These are phyloP conservation scores for slime mould (Dictyostelium discoideum) DNA, from an alignment of 78 protist genomes.

Conservation along the genomic window DNA sequence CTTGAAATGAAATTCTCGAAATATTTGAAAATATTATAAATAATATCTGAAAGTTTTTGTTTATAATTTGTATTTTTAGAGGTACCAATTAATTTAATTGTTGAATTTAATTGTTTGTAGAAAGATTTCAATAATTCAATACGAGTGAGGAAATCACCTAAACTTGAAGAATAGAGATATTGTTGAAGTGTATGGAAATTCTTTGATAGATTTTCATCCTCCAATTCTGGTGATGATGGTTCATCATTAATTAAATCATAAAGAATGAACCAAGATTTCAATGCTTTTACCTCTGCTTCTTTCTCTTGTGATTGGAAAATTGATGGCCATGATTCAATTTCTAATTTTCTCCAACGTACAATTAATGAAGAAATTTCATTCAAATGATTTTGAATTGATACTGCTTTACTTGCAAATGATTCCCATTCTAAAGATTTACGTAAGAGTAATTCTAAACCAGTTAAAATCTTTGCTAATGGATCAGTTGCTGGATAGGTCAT, in stretches of 20 bases:
- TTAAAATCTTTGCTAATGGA: slow-evolving; percentile 83
- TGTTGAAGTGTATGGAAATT: slow-evolving; percentile 40
- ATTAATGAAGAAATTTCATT: slow-evolving; percentile 42
- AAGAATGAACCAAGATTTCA: slow-evolving; percentile 62
- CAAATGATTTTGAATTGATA: slow-evolving; percentile 58
- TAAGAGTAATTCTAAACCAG: slow-evolving; percentile 87
- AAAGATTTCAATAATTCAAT: slow-evolving; percentile 65
- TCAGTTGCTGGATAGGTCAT: slow-evolving; percentile 60
- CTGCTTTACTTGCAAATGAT: slow-evolving; percentile 56
- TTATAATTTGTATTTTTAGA: not conserved
- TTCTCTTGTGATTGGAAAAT: slow-evolving; percentile 73
- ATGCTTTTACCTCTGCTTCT: slow-evolving; percentile 49
- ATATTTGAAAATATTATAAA: slow-evolving; percentile 57
- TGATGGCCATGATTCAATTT: slow-evolving; percentile 89
- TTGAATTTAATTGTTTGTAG: slow-evolving; percentile 24
- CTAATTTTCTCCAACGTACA: slow-evolving; percentile 89
- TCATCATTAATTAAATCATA: slow-evolving; percentile 66
- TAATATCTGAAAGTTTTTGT: not conserved
- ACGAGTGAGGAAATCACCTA: slow-evolving; percentile 86
- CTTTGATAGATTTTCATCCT: not conserved
- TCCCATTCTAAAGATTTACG: slow-evolving; percentile 88
- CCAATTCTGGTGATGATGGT: not conserved
- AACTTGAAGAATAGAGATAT: slow-evolving; percentile 45
- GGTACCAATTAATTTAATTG: not conserved
- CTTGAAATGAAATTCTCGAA: slow-evolving; percentile 59